Evolutionary conservation across 2,329 filamentous ascomycete genomes (phyloP), one percentile per base, ranked within the genome.

Genomic region (Paraphoma chrysanthemicola): DNA sequence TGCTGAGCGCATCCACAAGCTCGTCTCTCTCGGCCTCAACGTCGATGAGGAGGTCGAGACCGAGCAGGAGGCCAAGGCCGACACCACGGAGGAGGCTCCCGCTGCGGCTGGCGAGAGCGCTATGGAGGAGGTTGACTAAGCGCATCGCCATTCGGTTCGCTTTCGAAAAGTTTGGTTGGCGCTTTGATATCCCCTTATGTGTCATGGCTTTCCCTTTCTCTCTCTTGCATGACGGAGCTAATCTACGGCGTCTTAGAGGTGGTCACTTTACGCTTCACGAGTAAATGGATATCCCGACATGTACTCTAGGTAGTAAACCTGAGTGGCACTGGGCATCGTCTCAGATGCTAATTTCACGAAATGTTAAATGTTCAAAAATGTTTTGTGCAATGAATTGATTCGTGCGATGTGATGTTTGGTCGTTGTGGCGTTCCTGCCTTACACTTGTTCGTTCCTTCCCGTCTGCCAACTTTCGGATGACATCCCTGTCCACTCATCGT

Each of bases 111-210:
- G 89, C 71, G 93, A 97, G 88, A 96, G 90, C 84, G 90, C 93
- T 80, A 99, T 99, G 95, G 95, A 99, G 89, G 95, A 99, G 88
- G 95, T 99, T 79, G 95, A 99, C 87, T 99, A 96, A 69, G 63
- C 63, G 66, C 48, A 59, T 71, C 57, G 56, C 60, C 53, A 59
- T 64, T 53, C 62, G 57, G 52, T 51, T 62, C 59, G 66, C 47
- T 69, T 70, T 71, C 67, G 66, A 74, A 73, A 74, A 75, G 68
- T 73, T 71, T 64, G 66, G 64, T 68, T 62, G 74, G 71, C 70
- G 74, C 70, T 74, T 67, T 73, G 71, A 72, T 73, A 74, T 69
- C 72, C 71, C 71, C 68, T 72, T 67, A 77, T 71, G 74, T 75
- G 71, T 76, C 64, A 77, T 70, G 73, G 66, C 69, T 68, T 67